Conservation (phyloP, 2,329 filamentous ascomycete genomes). For the Akanthomyces dipterigenus region DNA sequence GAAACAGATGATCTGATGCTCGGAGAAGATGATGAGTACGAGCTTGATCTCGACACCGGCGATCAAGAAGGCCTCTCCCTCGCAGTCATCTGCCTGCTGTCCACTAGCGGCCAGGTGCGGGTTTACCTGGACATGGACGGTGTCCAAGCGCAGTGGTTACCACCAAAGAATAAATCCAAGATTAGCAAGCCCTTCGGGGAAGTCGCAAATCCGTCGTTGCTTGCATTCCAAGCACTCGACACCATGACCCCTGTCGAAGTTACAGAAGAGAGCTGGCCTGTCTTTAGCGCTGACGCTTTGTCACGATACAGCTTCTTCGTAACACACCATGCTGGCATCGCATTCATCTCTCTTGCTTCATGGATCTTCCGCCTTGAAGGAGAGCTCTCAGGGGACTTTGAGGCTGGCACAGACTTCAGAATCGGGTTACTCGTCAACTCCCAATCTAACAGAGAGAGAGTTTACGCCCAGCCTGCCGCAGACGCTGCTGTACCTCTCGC, state of each 20-base stretch:
- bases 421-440: conserved; percentile 54
- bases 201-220: conserved; percentile 39
- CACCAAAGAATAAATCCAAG: conserved; percentile 47
- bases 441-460: conserved; percentile 50
- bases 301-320: conserved; percentile 59
- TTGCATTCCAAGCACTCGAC: conserved; percentile 58
- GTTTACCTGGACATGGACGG: conserved; percentile 57
- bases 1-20: conserved; percentile 54
- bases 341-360: conserved; percentile 50
- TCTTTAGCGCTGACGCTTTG: conserved; percentile 54
- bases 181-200: conserved; percentile 32
- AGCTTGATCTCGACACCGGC: conserved; percentile 48
- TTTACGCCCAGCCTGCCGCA: conserved; percentile 47
- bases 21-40: conserved; percentile 58
- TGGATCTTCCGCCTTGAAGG: conserved; percentile 60
- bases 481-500: conserved; percentile 44
- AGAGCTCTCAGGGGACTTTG: conserved; percentile 49
- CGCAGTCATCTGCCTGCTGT: conserved; percentile 52
- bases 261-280: conserved; percentile 52
- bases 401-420: conserved; percentile 54
- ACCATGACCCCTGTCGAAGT: conserved; percentile 50
- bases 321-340: conserved; percentile 54
- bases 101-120: conserved; percentile 53
- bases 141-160: conserved; percentile 60
- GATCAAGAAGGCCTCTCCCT: conserved; percentile 56